Base-by-base conservation (phyloP, 768 basidiomycete genomes). In the Kwoniella botswanensis region DNA sequence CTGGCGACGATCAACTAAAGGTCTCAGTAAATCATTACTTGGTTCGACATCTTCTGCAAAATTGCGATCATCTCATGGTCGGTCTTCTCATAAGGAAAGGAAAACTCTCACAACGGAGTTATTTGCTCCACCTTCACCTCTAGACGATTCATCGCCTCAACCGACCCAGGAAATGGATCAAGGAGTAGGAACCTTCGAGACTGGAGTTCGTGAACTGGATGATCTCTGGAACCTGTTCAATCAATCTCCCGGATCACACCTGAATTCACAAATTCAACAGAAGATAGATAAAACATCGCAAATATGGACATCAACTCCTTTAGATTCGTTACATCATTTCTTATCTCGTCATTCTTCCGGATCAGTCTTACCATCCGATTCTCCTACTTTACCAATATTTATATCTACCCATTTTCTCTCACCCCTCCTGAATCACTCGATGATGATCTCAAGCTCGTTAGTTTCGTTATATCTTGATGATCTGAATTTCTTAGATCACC, bases 381-480 rank as follows among this genome's bases (percentile, higher is more conserved):
- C 90, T 91, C 72, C 88, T 88, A n/a, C 85, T 87, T 53, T 86
- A 85, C 7, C 86, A 21, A 58, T 80, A 3, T 79, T 67, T 70
- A 74, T 95, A 62, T 92, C 92, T 0, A 84, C 85, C 11, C 87
- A 90, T 10, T 87, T 94, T 3, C 86, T 95, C 12, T 84, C 85
- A 0, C 85, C 92, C 9, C 89, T 94, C 79, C 86, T 94, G 11
- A 86, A 88, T 13, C 86, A 80, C 63, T 70, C 71, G 0, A 63
- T 35, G 6, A 69, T 80, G 21, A 71, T 79, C 17, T 79, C 88
- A 0, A 82, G 87, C 2, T 72, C 75, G 5, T 86, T 87, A n/a
- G 88, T 93, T 62, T 89, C 90, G 73, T 85, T 94, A 46, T 88
- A 86, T 52, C 88, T 91, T 21, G 91, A 91, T 3, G 93, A 92